phyloP scores from a whole-genome alignment of 805 yeast species.

The Wickerhamomyces alni region DNA sequence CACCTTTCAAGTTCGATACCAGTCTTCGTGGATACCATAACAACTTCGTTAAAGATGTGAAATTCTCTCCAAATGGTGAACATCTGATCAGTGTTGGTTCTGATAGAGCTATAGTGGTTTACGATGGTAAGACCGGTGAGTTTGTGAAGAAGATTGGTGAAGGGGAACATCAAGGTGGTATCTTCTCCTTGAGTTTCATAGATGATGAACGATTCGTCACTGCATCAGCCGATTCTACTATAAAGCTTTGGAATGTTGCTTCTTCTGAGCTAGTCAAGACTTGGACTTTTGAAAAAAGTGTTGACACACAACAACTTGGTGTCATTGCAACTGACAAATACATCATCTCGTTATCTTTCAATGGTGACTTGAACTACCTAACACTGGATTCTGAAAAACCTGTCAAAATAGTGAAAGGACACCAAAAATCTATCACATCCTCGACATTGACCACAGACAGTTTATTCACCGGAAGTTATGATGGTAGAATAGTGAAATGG shows the following conservation, averaged over 20 bases:
- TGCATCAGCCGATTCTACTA: constrained; percentile 73
- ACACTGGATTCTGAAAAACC: constrained; percentile 29
- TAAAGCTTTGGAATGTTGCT: constrained; percentile 59
- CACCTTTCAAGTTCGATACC: constrained; percentile 83
- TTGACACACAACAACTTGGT: constrained; percentile 75
- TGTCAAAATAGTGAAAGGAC: constrained; percentile 52
- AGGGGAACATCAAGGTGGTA: constrained; percentile 65
- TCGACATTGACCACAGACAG: constrained; percentile 26
- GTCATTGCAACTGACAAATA: constrained; percentile 58
- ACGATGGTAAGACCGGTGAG: constrained; percentile 87
- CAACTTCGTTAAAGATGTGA: constrained; percentile 75
- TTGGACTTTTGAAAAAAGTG: constrained; percentile 43
- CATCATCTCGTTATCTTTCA: constrained; percentile 59
- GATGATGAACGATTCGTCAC: constrained; percentile 62
- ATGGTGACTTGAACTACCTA: constrained; percentile 68
- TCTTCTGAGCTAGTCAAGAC: constrained; percentile 36
- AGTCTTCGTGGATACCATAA: constrained; percentile 70
- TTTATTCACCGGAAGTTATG: constrained; percentile 68
- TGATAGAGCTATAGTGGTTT: constrained; percentile 70
- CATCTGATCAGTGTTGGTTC: constrained; percentile 76
- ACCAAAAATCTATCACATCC: constrained; percentile 76
- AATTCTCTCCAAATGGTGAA: constrained; percentile 77
- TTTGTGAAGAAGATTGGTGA: constrained; percentile 41
- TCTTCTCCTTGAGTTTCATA: constrained; percentile 73
- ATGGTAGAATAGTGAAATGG: constrained; percentile 73